Percentiles rank a stretch among this genome's conserved stretches.
Conservation (phyloP, 202 grass and related monocot species). For the Setaria italica region DNA sequence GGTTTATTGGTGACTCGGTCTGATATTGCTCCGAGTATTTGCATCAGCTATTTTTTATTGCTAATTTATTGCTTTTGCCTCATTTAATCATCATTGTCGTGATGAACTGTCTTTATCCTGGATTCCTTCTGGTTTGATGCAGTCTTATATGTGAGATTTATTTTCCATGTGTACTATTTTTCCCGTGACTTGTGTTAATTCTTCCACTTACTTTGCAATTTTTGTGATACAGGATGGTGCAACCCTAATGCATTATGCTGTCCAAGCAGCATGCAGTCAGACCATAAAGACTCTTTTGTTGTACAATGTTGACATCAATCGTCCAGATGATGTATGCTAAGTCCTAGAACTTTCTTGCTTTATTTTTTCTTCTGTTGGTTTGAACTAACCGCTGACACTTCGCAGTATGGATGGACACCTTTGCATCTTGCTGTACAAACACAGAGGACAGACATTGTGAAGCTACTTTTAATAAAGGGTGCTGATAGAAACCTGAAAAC, state of each 20-base stretch:
- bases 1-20: neutral
- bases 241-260: slow-evolving; percentile 93
- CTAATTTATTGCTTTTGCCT: slow-evolving; percentile 4
- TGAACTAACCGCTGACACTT: slow-evolving; percentile 35
- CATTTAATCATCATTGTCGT: neutral
- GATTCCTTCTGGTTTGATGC: slow-evolving; percentile 4
- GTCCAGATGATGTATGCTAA: slow-evolving; percentile 75
- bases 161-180: neutral
- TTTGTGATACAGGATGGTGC: slow-evolving; percentile 82
- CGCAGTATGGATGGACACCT: slow-evolving; percentile 93
- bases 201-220: neutral
- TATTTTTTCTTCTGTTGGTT: slow-evolving; percentile 32
- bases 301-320: slow-evolving; percentile 93
- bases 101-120: neutral
- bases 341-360: slow-evolving; percentile 14
- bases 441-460: slow-evolving; percentile 89
- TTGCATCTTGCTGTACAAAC: slow-evolving; percentile 96
- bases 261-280: slow-evolving; percentile 81
- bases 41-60: slow-evolving; percentile 7
- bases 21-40: neutral
- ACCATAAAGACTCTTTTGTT: slow-evolving; percentile 86
- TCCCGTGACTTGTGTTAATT: slow-evolving; percentile 4
- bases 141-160: neutral
- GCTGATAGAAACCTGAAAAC: slow-evolving; percentile 82
- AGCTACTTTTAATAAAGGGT: slow-evolving; percentile 90